Conservation (phyloP, 768 basidiomycete genomes). For the Pleurotus tuber-regium region DNA sequence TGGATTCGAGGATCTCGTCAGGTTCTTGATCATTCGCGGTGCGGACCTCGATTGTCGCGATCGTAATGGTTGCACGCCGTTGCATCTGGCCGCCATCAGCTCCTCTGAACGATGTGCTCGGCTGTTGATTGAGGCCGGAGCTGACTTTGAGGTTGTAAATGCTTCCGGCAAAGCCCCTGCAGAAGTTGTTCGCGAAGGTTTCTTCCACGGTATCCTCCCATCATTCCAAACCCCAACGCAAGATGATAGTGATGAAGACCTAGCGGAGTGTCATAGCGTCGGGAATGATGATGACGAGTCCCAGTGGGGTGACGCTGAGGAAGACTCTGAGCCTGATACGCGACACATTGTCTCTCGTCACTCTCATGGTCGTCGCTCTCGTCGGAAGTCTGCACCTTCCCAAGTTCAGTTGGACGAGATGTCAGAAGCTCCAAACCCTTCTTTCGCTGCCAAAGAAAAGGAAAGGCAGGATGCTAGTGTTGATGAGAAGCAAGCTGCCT, state of each 20-base stretch:
- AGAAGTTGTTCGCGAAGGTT: conserved; percentile 50
- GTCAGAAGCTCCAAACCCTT: conserved; percentile 30
- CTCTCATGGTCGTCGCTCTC: conserved; percentile 19
- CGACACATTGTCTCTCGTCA: conserved; percentile 16
- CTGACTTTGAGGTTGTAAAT: conserved; percentile 75
- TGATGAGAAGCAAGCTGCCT: conserved; percentile 47
- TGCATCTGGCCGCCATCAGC: conserved; percentile 80
- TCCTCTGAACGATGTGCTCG: conserved; percentile 62
- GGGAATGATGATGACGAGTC: conserved; percentile 50
- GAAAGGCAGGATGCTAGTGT: conserved; percentile 7
- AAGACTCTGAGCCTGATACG: conserved; percentile 49
- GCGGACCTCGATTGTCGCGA: conserved; percentile 85
- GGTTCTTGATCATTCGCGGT: conserved; percentile 67
- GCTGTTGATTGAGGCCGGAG: conserved; percentile 75
- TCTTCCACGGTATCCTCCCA: conserved; percentile 37
- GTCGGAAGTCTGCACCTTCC: conserved; percentile 23
- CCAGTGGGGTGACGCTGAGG: conserved; percentile 68
- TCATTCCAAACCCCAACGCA: conserved; percentile 22
- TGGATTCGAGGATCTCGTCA: conserved; percentile 66
- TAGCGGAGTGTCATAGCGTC: conserved; percentile 18
- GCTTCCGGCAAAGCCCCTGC: conserved; percentile 65
- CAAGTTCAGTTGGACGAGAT: conserved; percentile 25
- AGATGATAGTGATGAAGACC: conserved; percentile 22
- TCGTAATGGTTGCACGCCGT: conserved; percentile 84
- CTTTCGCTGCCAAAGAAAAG: conserved; percentile 18